A percentile compares a stretch with the other conserved stretches of the same genome.
phyloP scores from a whole-genome alignment of 106 monocot species.

The Platanthera zijinensis region DNA sequence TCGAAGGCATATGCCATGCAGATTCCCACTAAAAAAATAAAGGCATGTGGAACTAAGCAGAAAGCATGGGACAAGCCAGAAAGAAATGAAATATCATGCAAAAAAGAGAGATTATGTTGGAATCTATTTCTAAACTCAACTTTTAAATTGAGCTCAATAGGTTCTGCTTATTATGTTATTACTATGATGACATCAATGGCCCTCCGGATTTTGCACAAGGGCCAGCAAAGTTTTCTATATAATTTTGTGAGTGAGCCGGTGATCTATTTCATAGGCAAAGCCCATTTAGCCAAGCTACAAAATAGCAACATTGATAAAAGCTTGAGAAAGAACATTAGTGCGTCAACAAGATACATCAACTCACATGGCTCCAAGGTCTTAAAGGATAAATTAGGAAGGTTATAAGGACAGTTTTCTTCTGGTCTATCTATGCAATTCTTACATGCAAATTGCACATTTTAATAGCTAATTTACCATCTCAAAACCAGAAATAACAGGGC shows the following conservation, averaged over 20 bases:
- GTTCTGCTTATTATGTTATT: too few species aligned
- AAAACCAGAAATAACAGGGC: neutral
- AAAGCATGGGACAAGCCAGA: neutral
- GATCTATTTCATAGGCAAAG: neutral
- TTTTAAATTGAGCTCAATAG: neutral
- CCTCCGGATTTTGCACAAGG: neutral
- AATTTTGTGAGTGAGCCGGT: neutral
- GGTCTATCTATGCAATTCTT: neutral
- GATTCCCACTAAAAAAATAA: neutral
- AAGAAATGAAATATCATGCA: neutral
- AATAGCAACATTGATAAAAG: neutral
- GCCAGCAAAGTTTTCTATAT: neutral
- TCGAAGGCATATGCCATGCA: neutral
- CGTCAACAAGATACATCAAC: neutral
- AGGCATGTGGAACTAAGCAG: neutral
- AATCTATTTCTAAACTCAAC: neutral
- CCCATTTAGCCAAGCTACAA: neutral
- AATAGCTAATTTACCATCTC: neutral
- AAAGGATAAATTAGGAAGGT: neutral
- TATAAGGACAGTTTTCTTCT: neutral
- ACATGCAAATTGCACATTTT: neutral
- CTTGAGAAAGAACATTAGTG: neutral
- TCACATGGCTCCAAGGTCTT: neutral
- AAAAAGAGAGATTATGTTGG: neutral
- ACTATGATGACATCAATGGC: too few species aligned